These are phyloP conservation scores for Dactylella cylindrospora DNA, from an alignment of 2,329 filamentous ascomycete species.

Conservation along the genomic window DNA sequence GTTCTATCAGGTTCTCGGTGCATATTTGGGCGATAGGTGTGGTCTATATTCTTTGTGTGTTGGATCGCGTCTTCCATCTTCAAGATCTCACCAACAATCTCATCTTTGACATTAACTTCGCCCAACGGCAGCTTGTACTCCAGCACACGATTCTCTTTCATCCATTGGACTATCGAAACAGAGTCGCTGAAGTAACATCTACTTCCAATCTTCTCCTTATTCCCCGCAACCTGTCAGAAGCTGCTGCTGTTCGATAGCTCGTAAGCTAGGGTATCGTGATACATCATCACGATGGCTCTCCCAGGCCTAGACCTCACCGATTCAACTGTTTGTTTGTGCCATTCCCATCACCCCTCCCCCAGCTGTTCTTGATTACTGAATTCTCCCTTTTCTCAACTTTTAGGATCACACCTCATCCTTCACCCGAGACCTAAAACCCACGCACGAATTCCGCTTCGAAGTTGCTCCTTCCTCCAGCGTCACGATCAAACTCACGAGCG, in stretches of 20 bases:
- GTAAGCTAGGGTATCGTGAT: no score
- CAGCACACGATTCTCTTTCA: neutral
- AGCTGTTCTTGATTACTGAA: neutral
- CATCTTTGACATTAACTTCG: neutral
- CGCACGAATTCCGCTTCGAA: slow-evolving; percentile 44
- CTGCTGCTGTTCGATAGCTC: no score
- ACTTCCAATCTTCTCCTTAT: neutral
- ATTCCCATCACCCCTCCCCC: slow-evolving; percentile 29
- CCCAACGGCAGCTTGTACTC: neutral
- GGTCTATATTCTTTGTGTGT: no score
- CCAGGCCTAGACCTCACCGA: slow-evolving; percentile 48
- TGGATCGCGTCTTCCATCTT: slow-evolving; percentile 27
- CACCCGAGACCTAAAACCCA: slow-evolving; percentile 32
- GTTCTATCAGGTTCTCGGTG: no score
- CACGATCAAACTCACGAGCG: slow-evolving; percentile 51
- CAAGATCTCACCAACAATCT: slow-evolving; percentile 2
- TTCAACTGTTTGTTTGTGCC: slow-evolving; percentile 47
- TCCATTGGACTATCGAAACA: neutral
- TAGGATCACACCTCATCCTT: slow-evolving; percentile 17
- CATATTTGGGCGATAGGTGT: no score
- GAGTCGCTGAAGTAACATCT: neutral
- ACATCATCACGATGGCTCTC: slow-evolving; percentile 42
- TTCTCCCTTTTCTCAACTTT: neutral
- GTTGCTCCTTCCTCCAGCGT: slow-evolving; percentile 7
- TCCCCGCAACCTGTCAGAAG: no score